Conservation (phyloP, 169 alveolate genomes). For the Eimeria praecox region DNA sequence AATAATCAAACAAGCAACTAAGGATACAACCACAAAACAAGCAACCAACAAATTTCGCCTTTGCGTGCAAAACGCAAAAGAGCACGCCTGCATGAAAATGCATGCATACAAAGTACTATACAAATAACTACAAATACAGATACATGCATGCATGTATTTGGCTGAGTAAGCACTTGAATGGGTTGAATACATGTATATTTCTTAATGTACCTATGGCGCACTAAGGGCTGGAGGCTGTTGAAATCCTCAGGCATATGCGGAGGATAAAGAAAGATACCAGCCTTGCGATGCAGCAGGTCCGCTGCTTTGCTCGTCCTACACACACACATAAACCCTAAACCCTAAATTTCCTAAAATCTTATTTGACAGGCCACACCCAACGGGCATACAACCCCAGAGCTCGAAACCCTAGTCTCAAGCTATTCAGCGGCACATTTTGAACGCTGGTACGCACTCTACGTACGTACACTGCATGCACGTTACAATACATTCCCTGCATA, state of each 20-base stretch:
- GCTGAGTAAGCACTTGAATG: not conserved
- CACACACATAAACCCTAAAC: not conserved
- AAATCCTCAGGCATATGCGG: conserved; percentile 80
- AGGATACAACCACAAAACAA: not conserved
- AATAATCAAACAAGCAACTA: not conserved
- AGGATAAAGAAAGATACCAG: conserved; percentile 86
- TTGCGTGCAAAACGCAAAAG: not conserved
- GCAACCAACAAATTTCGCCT: not conserved
- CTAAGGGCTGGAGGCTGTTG: conserved; percentile 74
- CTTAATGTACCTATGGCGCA: conserved; percentile 62
- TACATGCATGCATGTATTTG: not conserved
- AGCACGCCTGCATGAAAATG: not conserved
- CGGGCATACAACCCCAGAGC: not conserved
- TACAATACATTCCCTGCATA: too few relatives aligned
- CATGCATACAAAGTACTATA: not conserved
- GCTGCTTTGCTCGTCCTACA: conserved; percentile 82
- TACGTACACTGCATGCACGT: too few relatives aligned
- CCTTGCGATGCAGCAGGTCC: conserved; percentile 83
- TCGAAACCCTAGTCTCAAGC: not conserved
- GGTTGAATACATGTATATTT: not conserved
- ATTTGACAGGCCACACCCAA: not conserved
- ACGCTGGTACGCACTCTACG: too few relatives aligned
- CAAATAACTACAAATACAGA: not conserved
- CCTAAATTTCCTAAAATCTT: not conserved
- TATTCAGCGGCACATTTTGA: not conserved